Conservation (phyloP, 2,329 filamentous ascomycete genomes). For the Fusarium buharicum region DNA sequence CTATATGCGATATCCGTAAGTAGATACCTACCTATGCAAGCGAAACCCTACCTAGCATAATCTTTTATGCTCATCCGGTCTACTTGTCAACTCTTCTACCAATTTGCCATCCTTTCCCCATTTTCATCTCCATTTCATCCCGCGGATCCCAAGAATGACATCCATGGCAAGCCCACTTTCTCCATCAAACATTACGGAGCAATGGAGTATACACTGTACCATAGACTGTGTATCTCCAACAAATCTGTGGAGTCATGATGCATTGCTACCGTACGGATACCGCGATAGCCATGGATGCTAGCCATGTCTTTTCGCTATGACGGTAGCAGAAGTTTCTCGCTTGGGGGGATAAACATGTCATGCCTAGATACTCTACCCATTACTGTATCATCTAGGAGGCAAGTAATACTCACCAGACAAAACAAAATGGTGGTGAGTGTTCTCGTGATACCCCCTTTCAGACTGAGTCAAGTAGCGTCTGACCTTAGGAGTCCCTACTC, state of each 20-base stretch:
- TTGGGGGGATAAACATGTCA: constrained; percentile 4
- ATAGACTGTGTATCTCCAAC: background rate
- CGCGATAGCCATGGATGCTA: background rate
- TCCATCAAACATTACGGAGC: constrained; percentile 12
- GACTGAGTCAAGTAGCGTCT: constrained; percentile 42
- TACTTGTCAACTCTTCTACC: no score
- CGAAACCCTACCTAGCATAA: no score
- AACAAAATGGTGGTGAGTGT: constrained; percentile 12
- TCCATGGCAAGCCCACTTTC: constrained; percentile 28
- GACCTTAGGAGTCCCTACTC: constrained; percentile 38
- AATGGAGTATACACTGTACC: constrained; percentile 14
- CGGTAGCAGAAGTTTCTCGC: constrained; percentile 3
- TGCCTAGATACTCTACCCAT: background rate
- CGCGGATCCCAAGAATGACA: constrained; percentile 32
- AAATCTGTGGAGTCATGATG: constrained; percentile 22
- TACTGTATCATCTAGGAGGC: background rate
- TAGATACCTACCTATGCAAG: no score
- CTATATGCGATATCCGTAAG: background rate
- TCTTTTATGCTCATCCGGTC: no score
- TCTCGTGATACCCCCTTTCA: constrained; percentile 30
- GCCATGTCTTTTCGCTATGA: constrained; percentile 14
- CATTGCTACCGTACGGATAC: constrained; percentile 16
- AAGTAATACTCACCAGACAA: constrained; percentile 18
- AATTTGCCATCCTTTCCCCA: constrained; percentile 1
- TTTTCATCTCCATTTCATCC: constrained; percentile 26